Conservation (phyloP, 805 yeast genomes). For the Tetrapisispora phaffii region DNA sequence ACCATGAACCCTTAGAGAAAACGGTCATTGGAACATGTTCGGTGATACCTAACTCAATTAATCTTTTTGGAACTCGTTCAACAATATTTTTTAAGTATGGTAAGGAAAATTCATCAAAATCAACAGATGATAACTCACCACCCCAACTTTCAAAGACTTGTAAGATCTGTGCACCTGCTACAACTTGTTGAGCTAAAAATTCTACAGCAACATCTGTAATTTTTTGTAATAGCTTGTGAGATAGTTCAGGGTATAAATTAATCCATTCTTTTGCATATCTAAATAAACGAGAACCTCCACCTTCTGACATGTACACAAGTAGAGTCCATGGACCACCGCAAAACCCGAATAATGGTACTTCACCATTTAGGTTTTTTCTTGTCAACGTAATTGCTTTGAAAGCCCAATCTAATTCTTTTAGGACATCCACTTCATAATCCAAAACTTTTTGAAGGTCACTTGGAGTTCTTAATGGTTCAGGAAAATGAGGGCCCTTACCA, state of each 20-base stretch:
- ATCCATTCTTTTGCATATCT: conserved; percentile 90
- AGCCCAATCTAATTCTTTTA: conserved; percentile 84
- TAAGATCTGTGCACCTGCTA: conserved; percentile 96
- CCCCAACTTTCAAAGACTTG: conserved; percentile 98
- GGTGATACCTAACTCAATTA: conserved; percentile 57
- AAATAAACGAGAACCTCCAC: conserved; percentile 89
- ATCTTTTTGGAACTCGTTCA: conserved; percentile 52
- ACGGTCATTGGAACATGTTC: conserved; percentile 79
- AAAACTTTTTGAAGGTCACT: conserved; percentile 50
- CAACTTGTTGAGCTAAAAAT: conserved; percentile 86
- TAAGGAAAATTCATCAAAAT: conserved; percentile 77
- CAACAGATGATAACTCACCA: conserved; percentile 86
- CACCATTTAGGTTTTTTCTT: conserved; percentile 73
- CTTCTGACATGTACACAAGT: conserved; percentile 94
- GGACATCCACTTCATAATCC: conserved; percentile 57
- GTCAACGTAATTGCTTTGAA: conserved; percentile 87
- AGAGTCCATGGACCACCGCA: conserved; percentile 98
- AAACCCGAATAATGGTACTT: conserved; percentile 91
- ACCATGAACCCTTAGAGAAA: conserved; percentile 96
- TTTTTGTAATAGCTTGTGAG: conserved; percentile 62
- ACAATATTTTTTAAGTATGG: conserved; percentile 80
- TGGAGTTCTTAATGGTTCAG: conserved; percentile 71
- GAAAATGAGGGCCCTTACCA: conserved; percentile 89
- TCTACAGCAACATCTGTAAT: conserved; percentile 85
- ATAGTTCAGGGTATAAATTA: conserved; percentile 62